A percentile compares a stretch with the other conserved stretches of the same genome.
Evolutionary conservation across 352 stramenopile species (phyloP).

Genomic region (Globisporangium canariense): DNA sequence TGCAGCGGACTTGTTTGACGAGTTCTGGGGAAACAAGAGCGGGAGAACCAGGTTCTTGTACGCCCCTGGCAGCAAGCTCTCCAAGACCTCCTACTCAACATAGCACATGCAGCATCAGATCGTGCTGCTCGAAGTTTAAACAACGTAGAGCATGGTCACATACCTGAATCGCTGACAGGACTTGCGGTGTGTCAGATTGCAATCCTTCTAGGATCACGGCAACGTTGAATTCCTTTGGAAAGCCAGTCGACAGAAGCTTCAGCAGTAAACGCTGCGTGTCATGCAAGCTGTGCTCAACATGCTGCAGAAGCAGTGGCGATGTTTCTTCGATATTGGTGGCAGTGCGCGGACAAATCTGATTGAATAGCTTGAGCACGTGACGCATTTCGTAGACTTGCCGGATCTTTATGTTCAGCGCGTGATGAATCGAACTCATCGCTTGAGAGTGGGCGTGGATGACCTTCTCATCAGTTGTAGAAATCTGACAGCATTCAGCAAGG

Average conservation of each 20-base stretch:
- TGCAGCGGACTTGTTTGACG: conserved; percentile 47
- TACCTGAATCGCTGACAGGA: conserved; percentile 77
- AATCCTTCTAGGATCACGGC: conserved; percentile 78
- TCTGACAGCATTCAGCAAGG: conserved; percentile 22
- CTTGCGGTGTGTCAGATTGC: conserved; percentile 64
- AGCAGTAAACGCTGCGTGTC: conserved; percentile 68
- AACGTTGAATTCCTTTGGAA: conserved; percentile 82
- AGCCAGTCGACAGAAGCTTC: conserved; percentile 77
- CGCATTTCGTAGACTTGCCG: conserved; percentile 72
- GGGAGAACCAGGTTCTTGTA: conserved; percentile 74
- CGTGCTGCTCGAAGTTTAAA: not conserved
- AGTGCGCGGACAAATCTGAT: conserved; percentile 67
- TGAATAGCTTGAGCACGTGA: conserved; percentile 69
- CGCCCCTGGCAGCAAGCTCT: conserved; percentile 67
- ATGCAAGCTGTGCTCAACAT: conserved; percentile 77
- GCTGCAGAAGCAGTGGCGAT: conserved; percentile 67
- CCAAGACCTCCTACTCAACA: conserved; percentile 62
- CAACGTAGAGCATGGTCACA: not conserved
- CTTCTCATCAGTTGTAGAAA: conserved; percentile 50
- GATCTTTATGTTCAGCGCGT: conserved; percentile 67
- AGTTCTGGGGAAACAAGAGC: conserved; percentile 64
- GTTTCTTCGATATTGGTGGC: conserved; percentile 73
- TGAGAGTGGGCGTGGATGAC: conserved; percentile 52
- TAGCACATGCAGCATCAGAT: conserved; percentile 7
- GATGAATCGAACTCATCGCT: conserved; percentile 57